These are phyloP conservation scores for Urochloa ruziziensis DNA, from an alignment of 176 grass and related monocot genomes.

Conservation along the genomic window DNA sequence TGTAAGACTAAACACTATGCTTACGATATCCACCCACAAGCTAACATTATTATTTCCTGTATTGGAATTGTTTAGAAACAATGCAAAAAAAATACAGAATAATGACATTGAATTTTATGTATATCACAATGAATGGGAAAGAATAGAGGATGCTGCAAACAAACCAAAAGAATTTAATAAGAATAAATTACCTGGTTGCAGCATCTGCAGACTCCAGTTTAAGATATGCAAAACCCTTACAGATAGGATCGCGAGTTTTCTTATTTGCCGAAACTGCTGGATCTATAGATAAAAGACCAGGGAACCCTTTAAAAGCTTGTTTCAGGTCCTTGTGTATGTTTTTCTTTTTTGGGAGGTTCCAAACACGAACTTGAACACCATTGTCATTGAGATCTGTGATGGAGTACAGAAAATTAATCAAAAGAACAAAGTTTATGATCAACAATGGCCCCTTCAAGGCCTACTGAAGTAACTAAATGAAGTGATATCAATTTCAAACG, in stretches of 20 bases:
- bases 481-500: neutral
- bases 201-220: slow-evolving; percentile 61
- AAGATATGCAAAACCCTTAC: slow-evolving; percentile 89
- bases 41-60: neutral
- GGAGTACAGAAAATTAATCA: slow-evolving; percentile 26
- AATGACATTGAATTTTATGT: neutral
- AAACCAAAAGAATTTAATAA: neutral
- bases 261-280: slow-evolving; percentile 71
- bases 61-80: neutral
- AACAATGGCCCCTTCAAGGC: neutral
- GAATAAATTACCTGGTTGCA: slow-evolving; percentile 58
- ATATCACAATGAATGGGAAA: neutral
- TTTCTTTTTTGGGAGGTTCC: slow-evolving; percentile 90
- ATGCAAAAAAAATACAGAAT: slow-evolving; percentile 13
- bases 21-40: neutral
- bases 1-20: neutral
- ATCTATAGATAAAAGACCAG: slow-evolving; percentile 61
- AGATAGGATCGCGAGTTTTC: slow-evolving; percentile 92
- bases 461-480: neutral
- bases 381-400: slow-evolving; percentile 22
- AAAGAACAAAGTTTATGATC: slow-evolving; percentile 5
- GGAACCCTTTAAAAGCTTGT: slow-evolving; percentile 84
- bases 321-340: slow-evolving; percentile 92
- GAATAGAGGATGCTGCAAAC: neutral
- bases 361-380: slow-evolving; percentile 57